A percentile compares a stretch with the other conserved stretches of the same genome.
Evolutionary conservation across 73 alveolate genomes (phyloP).

Genomic region (Breviolum minutum): DNA sequence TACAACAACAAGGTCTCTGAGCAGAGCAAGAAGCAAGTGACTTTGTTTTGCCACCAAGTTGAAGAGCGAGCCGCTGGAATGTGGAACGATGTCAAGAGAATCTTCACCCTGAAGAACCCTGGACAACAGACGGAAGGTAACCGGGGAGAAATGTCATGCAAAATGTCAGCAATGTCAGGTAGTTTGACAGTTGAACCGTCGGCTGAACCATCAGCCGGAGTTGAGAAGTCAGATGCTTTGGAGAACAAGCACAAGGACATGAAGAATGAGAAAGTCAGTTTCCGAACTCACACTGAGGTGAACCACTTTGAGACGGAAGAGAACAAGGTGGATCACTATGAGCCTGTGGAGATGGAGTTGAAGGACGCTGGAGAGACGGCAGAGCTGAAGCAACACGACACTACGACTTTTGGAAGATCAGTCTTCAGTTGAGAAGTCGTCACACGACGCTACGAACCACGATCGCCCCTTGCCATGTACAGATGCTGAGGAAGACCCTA

Average conservation of each 20-base stretch:
- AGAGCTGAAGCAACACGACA: background rate
- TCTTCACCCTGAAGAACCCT: background rate
- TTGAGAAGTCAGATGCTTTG: background rate
- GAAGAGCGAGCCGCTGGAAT: background rate
- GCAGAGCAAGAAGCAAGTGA: background rate
- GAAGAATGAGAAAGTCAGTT: background rate
- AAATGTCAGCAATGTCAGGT: too few relatives aligned
- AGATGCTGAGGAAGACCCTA: too few relatives aligned
- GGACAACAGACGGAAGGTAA: background rate
- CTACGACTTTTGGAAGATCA: too few relatives aligned
- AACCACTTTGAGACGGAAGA: background rate
- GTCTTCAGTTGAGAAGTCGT: too few relatives aligned
- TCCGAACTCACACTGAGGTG: background rate
- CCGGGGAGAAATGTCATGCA: slow-evolving; percentile 21
- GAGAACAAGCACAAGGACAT: too few relatives aligned
- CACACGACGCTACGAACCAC: background rate
- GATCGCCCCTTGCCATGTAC: background rate
- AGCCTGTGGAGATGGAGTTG: too few relatives aligned
- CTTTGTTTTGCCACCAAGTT: background rate
- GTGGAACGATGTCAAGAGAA: too few relatives aligned
- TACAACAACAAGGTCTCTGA: background rate
- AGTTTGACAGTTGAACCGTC: too few relatives aligned
- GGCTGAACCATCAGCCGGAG: background rate
- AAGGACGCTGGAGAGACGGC: background rate
- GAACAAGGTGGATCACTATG: background rate